A percentile compares a stretch with the other conserved stretches of the same genome.
Conservation (phyloP, 805 yeast species). For the Metschnikowia dekortorum region DNA sequence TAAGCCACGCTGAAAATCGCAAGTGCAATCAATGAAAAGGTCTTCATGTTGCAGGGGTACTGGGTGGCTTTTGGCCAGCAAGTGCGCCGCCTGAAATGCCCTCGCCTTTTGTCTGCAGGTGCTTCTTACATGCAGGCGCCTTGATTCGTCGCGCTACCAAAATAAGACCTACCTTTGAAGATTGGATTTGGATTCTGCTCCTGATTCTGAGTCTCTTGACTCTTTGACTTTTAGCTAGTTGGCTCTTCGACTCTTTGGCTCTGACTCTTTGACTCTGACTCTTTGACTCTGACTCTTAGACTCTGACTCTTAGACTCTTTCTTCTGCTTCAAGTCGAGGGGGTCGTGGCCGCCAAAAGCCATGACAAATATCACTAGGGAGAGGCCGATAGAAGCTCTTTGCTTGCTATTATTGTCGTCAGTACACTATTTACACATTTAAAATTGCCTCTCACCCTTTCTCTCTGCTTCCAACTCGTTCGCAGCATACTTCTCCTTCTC, state of each 20-base stretch:
- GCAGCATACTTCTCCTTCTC: constrained; percentile 41
- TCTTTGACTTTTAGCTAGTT: too few species aligned
- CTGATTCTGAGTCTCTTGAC: too few species aligned
- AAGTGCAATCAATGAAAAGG: constrained; percentile 11
- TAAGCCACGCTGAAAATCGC: constrained; percentile 11
- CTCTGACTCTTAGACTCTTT: too few species aligned
- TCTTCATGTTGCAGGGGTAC: constrained; percentile 11
- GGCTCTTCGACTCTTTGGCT: too few species aligned
- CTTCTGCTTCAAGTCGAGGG: too few species aligned
- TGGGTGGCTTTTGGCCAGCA: background rate
- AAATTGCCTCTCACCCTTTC: constrained; percentile 40
- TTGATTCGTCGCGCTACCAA: too few species aligned
- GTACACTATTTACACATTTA: constrained; percentile 16
- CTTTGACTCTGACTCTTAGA: too few species aligned
- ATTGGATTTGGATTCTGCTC: too few species aligned
- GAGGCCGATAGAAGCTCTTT: background rate
- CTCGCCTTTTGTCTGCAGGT: background rate
- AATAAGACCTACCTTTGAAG: too few species aligned
- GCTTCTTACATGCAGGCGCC: background rate
- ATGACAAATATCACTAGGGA: background rate
- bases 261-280: too few species aligned
- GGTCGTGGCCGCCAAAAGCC: too few species aligned
- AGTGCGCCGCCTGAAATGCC: background rate
- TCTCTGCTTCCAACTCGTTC: constrained; percentile 38
- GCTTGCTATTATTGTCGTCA: background rate